Percentiles rank a stretch among this genome's conserved stretches.
Conservation (phyloP, 164 flowering plant species). For the Tetrastigma voinierianum region DNA sequence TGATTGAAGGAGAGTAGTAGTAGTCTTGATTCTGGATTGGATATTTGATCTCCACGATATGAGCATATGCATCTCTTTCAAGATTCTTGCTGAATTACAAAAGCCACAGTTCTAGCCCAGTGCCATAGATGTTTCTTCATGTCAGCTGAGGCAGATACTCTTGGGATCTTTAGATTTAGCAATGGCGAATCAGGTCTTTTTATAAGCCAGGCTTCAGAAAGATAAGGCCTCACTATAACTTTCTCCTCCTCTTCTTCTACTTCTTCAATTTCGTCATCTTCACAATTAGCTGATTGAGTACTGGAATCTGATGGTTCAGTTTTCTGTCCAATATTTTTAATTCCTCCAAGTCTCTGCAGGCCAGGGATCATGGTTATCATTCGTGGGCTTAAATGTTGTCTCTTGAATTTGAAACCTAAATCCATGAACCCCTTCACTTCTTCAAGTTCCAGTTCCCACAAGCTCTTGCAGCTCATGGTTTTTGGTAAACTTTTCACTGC, state of each 20-base stretch:
- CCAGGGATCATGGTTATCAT: conserved; percentile 60
- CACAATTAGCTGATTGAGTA: background rate
- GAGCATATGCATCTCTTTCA: conserved; percentile 6
- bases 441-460: conserved; percentile 57
- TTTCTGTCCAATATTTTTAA: background rate
- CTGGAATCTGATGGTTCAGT: background rate
- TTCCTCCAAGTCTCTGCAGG: conserved; percentile 35
- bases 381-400: conserved; percentile 38
- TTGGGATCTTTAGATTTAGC: conserved; percentile 42
- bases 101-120: conserved; percentile 70
- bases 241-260: conserved; percentile 14
- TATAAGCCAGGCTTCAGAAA: conserved; percentile 73
- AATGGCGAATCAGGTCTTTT: conserved; percentile 53
- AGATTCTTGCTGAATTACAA: conserved; percentile 33
- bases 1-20: no score
- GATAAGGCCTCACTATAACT: conserved; percentile 46
- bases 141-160: conserved; percentile 27
- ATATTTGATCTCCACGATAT: no score
- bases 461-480: conserved; percentile 45
- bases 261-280: conserved; percentile 7
- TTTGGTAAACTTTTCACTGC: conserved; percentile 23
- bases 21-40: no score
- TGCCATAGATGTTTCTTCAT: conserved; percentile 61
- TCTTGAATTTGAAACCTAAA: conserved; percentile 61
- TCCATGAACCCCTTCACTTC: conserved; percentile 78